phyloP scores from a whole-genome alignment of 164 flowering plant genomes.

The Hamamelis virginiana region DNA sequence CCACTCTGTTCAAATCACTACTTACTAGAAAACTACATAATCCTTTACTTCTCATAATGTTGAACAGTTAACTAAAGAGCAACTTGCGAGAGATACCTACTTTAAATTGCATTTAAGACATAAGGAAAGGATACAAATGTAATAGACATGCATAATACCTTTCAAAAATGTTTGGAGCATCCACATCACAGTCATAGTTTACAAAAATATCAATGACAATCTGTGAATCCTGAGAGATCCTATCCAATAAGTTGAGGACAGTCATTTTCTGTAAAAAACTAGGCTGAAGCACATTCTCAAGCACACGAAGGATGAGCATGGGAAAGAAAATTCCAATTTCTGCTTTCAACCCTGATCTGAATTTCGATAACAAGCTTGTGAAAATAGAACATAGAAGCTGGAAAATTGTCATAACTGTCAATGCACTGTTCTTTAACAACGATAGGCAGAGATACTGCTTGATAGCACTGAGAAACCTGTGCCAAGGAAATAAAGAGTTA shows the following conservation, averaged over 20 bases:
- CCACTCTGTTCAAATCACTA: not conserved
- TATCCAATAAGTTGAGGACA: conserved; percentile 81
- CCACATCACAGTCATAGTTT: conserved; percentile 97
- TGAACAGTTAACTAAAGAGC: not conserved
- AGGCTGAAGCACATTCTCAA: conserved; percentile 98
- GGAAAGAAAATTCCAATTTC: conserved; percentile 97
- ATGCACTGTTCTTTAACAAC: conserved; percentile 93
- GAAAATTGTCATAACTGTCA: conserved; percentile 94
- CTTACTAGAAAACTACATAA: not conserved
- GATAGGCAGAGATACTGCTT: conserved; percentile 94
- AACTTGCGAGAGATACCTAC: not conserved
- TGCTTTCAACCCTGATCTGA: conserved; percentile 82
- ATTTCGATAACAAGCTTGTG: conserved; percentile 66
- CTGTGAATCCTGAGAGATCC: conserved; percentile 82
- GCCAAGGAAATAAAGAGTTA: conserved; percentile 14
- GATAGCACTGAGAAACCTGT: conserved; percentile 86
- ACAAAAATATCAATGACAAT: conserved; percentile 84
- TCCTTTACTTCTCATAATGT: not conserved
- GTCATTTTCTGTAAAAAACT: conserved; percentile 97
- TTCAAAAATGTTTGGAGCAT: conserved; percentile 94
- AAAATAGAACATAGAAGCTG: conserved; percentile 95
- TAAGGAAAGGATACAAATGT: not conserved
- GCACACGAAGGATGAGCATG: conserved; percentile 93
- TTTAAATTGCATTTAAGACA: not conserved
- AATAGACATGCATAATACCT: conserved; percentile 47